Base-by-base conservation (phyloP, 1,284 basidiomycete genomes). In the Leccinum colubrinum region DNA sequence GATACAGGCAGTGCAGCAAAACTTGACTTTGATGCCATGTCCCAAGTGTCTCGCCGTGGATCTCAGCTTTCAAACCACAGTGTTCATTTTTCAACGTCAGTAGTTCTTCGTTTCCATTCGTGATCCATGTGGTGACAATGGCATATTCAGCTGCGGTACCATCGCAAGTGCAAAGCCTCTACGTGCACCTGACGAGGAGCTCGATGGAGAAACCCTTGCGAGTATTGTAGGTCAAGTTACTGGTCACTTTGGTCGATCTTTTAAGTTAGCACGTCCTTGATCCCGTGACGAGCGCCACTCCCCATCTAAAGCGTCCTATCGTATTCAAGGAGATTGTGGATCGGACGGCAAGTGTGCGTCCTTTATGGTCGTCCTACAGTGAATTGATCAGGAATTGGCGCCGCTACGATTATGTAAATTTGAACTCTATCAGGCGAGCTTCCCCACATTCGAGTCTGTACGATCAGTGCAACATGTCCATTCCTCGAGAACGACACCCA, bases 151-250 rank as follows among this genome's bases (percentile, higher is more conserved):
- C 4, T 35, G 50, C 56, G 9, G 59, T 25, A 27, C 52, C 51
- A 25, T 25, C 54, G 3, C 33, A 46, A 69, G 55, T 55, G 61
- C 17, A 60, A 25, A 69, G 62, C 11, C 37, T 65, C 33, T 69
- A 58, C 4, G 57, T 59, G 46, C 62, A 66, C 11, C 68, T 68
- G 39, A 41, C 39, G 39, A 61, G 20, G 54, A 56, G 35, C 5
- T 39, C 25, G 48, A 53, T 4, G 25, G 43, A 57, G 37, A 71
- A 68, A 53, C 69, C 60, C 50, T 65, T 66, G 55, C 59, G 66
- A 56, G 61, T 70, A 43, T 55, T 72, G 48, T 73, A 72, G 60
- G 41, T 27, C 27, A 41, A 15, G 12, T 30, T 56, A 22, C 27
- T 17, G 33, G 25, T 43, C 15, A 35, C 14, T 51, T 54, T 48